Conservation (phyloP, 2,329 filamentous ascomycete genomes). For the Epichloe uncinata region DNA sequence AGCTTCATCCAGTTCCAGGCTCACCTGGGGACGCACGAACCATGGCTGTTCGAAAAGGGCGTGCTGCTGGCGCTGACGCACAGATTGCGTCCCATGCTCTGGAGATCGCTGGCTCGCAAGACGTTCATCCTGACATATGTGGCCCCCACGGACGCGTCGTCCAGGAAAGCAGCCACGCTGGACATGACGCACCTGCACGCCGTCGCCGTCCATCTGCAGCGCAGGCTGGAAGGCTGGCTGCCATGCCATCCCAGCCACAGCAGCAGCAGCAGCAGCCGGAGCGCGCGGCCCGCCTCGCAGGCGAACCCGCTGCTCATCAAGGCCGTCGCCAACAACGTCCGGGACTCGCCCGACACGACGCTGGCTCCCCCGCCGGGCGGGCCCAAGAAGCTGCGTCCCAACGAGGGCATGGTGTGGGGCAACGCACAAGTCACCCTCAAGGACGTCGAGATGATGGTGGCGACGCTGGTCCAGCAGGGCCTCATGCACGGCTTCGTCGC, state of each 20-base stretch:
- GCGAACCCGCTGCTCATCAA: constrained; percentile 39
- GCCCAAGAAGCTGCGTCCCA: constrained; percentile 35
- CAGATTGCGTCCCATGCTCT: constrained; percentile 68
- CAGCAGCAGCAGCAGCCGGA: constrained; percentile 1
- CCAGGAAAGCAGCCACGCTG: constrained; percentile 57
- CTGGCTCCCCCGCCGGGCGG: constrained; percentile 35
- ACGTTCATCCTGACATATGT: constrained; percentile 68
- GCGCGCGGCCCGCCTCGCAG: constrained; percentile 22
- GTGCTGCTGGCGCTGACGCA: constrained; percentile 64
- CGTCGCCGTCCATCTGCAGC: constrained; percentile 53
- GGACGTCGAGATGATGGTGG: constrained; percentile 66
- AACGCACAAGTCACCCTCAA: constrained; percentile 44
- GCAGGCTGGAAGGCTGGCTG: constrained; percentile 44
- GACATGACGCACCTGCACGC: constrained; percentile 55
- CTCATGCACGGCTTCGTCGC: constrained; percentile 75
- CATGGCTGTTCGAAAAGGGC: constrained; percentile 65
- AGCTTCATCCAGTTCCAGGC: constrained; percentile 62
- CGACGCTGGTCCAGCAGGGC: constrained; percentile 66
- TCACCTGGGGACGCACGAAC: constrained; percentile 48
- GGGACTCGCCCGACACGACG: constrained; percentile 24
- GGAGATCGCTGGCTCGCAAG: constrained; percentile 67
- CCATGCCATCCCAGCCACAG: constrained; percentile 22
- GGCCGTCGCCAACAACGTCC: constrained; percentile 33
- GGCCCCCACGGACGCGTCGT: constrained; percentile 41
- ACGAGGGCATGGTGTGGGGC: constrained; percentile 50